Evolutionary conservation across 2,329 filamentous ascomycete genomes (phyloP).

Genomic region (Monosporascus sp.): DNA sequence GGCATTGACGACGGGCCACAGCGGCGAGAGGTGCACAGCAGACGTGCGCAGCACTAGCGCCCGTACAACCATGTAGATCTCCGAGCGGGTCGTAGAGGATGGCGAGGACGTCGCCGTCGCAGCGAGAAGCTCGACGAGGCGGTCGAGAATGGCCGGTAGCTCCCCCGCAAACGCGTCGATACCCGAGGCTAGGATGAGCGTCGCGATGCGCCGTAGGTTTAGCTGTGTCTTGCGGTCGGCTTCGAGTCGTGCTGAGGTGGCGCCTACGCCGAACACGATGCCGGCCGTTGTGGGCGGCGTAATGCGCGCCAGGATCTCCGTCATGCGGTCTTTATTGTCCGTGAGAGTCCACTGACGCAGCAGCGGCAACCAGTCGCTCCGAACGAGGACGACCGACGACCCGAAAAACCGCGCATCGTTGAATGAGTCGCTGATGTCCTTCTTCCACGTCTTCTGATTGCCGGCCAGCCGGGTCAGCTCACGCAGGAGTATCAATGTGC

Average conservation of each 20-base stretch:
- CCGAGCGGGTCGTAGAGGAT: constrained; percentile 80
- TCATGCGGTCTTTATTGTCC: constrained; percentile 76
- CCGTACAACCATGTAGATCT: constrained; percentile 83
- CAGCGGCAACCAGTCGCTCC: constrained; percentile 73
- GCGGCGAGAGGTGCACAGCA: constrained; percentile 69
- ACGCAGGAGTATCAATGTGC: constrained; percentile 66
- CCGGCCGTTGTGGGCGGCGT: constrained; percentile 85
- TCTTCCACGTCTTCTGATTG: constrained; percentile 86
- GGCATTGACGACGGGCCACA: constrained; percentile 87
- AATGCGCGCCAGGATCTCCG: constrained; percentile 73
- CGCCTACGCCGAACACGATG: constrained; percentile 97
- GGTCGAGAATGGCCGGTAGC: constrained; percentile 68
- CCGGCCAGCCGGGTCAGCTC: constrained; percentile 72
- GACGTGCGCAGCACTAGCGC: constrained; percentile 76
- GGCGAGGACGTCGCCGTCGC: constrained; percentile 87
- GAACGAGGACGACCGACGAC: constrained; percentile 59
- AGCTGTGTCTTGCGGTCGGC: constrained; percentile 90
- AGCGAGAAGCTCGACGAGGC: constrained; percentile 76
- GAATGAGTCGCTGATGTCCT: constrained; percentile 86
- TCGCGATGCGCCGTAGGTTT: constrained; percentile 75
- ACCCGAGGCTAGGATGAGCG: constrained; percentile 70
- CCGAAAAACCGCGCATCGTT: constrained; percentile 83
- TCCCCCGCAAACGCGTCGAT: constrained; percentile 77
- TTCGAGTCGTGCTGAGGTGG: constrained; percentile 87
- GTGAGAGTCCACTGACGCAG: constrained; percentile 76